Evolutionary conservation across 2,329 filamentous ascomycete genomes (phyloP).

Genomic region (Gaeumannomyces sp.): DNA sequence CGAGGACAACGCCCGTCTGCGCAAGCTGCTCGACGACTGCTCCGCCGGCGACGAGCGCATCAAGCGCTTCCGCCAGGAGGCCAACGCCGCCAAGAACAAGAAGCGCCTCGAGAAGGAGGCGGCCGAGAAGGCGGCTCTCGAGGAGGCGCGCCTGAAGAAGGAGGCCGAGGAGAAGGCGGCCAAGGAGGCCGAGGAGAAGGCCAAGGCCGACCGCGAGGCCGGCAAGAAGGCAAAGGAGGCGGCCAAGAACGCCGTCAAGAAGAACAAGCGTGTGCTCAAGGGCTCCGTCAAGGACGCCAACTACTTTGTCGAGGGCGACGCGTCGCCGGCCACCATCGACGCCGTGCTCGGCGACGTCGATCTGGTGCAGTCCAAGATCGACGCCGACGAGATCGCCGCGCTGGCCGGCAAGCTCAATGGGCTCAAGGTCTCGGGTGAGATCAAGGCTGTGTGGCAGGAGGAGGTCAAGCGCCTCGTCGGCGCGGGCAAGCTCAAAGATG

Average conservation of each 20-base stretch:
- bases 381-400: conserved; percentile 81
- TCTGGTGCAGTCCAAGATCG: conserved; percentile 78
- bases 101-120: conserved; percentile 86
- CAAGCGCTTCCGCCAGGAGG: conserved; percentile 91
- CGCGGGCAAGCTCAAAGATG: conserved; percentile 80
- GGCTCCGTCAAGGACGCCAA: conserved; percentile 94
- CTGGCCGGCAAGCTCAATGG: conserved; percentile 75
- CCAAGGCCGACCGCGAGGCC: conserved; percentile 77
- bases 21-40: conserved; percentile 82
- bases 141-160: conserved; percentile 79
- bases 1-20: conserved; percentile 87
- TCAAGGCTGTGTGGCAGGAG: conserved; percentile 75
- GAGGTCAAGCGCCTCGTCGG: conserved; percentile 73
- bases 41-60: conserved; percentile 86
- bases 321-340: conserved; percentile 73
- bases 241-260: conserved; percentile 98
- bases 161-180: conserved; percentile 73
- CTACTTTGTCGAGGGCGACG: conserved; percentile 81
- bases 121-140: conserved; percentile 77
- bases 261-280: conserved; percentile 98
- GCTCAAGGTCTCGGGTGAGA: conserved; percentile 72
- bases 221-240: conserved; percentile 97
- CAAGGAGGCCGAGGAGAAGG: conserved; percentile 78
- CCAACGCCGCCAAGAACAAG: conserved; percentile 93
- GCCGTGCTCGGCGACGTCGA: conserved; percentile 80